Evolutionary conservation across 257 asterid genomes (phyloP), one percentile per base, ranked within the genome.

Genomic region (Handroanthus guayacan): DNA sequence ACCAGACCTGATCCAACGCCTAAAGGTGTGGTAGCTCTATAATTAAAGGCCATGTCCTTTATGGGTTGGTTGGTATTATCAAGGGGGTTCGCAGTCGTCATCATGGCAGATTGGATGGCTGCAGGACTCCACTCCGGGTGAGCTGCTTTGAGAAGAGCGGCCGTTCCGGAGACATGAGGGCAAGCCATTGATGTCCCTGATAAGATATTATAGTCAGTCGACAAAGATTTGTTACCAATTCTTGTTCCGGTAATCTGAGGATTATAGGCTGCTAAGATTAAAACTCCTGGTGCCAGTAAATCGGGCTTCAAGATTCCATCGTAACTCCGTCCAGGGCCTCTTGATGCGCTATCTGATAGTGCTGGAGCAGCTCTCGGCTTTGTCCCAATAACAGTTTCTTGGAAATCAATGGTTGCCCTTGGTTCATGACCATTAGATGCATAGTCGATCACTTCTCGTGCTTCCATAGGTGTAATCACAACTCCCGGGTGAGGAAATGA

Each of bases 181-280:
- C 86, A 81, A 1, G 85, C 74, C 88, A 84, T 81, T 5, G 88
- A 84, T 36, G 88, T 84, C 6, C 88, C 88, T 0, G 88, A 75
- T 5, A 75, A 8, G 13, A 81, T 48, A 36, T 9, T 71, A 66
- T 81, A 84, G 31, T 81, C 84, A 11, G 70, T 78, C 1, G 83
- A 16, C 4, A 84, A 56, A 6, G 18, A 12, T 6, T 69, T 78
- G 16, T 17, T 55, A n/a, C 86, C 85, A 0, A 78, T 78, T 5
- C 20, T 62, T 2, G 77, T 17, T 6, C 9, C 77, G 0, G 3
- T 1, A 9, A 9, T 5, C 39, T 73, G 8, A 37, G 85, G 85
- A 63, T 52, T 16, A 12, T 62, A 43, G 5, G 85, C 82, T 17
- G 82, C 85, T 37, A 82, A 55, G 16, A 81, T 73, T 25, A 67